Conservation (phyloP, 2,329 filamentous ascomycete genomes). For the Fusarium equiseti region DNA sequence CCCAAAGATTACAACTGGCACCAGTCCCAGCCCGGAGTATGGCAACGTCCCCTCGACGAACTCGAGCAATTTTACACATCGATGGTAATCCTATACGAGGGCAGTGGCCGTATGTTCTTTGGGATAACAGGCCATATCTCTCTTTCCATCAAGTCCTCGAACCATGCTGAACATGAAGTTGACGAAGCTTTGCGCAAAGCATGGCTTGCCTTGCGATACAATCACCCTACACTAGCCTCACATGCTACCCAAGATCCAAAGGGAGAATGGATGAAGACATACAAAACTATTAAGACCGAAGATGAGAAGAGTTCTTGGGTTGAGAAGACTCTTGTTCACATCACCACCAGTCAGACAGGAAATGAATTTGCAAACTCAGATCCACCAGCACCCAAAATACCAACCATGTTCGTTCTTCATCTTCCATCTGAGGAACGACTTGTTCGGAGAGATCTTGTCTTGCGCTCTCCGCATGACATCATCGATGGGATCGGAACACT, state of each 20-base stretch:
- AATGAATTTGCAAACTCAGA: constrained; percentile 53
- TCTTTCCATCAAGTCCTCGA: constrained; percentile 30
- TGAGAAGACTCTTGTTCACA: constrained; percentile 46
- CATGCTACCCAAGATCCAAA: constrained; percentile 39
- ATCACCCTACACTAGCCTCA: constrained; percentile 53
- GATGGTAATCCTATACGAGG: constrained; percentile 52
- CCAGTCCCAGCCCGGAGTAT: constrained; percentile 45
- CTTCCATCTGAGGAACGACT: not conserved
- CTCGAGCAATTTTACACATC: constrained; percentile 56
- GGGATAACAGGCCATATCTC: constrained; percentile 57
- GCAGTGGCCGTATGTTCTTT: constrained; percentile 56
- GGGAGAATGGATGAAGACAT: constrained; percentile 49
- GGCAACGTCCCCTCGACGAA: constrained; percentile 56
- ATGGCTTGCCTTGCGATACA: constrained; percentile 51
- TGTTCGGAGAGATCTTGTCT: constrained; percentile 49
- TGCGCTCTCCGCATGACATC: constrained; percentile 56
- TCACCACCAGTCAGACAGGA: constrained; percentile 45
- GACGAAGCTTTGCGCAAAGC: constrained; percentile 50
- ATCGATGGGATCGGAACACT: constrained; percentile 57
- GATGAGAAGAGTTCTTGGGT: constrained; percentile 46
- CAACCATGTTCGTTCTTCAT: constrained; percentile 52
- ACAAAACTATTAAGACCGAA: not conserved
- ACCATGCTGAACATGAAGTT: constrained; percentile 30
- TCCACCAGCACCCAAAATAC: constrained; percentile 49
- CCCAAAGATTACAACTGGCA: constrained; percentile 38